Evolutionary conservation across 768 basidiomycete genomes (phyloP).

Genomic region (Leccinum incarnatum): DNA sequence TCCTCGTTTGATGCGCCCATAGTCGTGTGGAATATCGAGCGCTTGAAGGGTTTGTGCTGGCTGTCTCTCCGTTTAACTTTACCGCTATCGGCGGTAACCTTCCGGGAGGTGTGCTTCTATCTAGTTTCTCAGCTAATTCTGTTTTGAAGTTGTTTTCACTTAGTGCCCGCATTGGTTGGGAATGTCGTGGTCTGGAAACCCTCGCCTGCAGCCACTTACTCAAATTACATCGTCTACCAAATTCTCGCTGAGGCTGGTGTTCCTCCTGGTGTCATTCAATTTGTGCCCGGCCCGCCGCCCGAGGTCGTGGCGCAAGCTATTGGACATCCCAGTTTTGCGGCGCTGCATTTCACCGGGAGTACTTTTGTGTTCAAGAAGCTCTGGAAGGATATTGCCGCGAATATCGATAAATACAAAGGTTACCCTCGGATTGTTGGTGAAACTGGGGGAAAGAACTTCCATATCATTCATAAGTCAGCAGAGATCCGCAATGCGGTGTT

Average conservation of each 20-base stretch:
- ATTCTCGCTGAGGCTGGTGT: slow-evolving; percentile 93
- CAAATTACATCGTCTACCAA: slow-evolving; percentile 90
- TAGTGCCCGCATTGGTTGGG: slow-evolving; percentile 89
- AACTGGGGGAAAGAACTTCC: slow-evolving; percentile 99
- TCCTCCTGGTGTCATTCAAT: slow-evolving; percentile 94
- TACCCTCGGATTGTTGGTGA: slow-evolving; percentile 98
- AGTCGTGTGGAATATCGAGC: slow-evolving; percentile 96
- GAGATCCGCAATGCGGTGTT: slow-evolving; percentile 87
- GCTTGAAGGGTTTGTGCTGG: slow-evolving; percentile 97
- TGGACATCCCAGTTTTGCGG: slow-evolving; percentile 74
- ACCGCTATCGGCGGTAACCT: slow-evolving; percentile 98
- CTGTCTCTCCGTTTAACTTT: slow-evolving; percentile 98
- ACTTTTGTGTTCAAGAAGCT: slow-evolving; percentile 92
- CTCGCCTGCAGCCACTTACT: slow-evolving; percentile 91
- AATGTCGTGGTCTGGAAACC: slow-evolving; percentile 98
- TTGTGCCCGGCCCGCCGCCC: slow-evolving; percentile 85
- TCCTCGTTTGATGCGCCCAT: slow-evolving; percentile 10
- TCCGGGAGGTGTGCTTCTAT: slow-evolving; percentile 49
- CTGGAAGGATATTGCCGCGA: slow-evolving; percentile 92
- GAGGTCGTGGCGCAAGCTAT: slow-evolving; percentile 86
- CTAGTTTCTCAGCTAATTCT: background rate
- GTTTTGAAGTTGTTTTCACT: slow-evolving; percentile 2
- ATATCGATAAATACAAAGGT: slow-evolving; percentile 80
- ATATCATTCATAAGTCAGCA: slow-evolving; percentile 84
- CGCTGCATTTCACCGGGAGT: slow-evolving; percentile 95